Evolutionary conservation across 2,329 filamentous ascomycete genomes (phyloP), one percentile per base, ranked within the genome.

Genomic region (Pseudogymnoascus sp.): DNA sequence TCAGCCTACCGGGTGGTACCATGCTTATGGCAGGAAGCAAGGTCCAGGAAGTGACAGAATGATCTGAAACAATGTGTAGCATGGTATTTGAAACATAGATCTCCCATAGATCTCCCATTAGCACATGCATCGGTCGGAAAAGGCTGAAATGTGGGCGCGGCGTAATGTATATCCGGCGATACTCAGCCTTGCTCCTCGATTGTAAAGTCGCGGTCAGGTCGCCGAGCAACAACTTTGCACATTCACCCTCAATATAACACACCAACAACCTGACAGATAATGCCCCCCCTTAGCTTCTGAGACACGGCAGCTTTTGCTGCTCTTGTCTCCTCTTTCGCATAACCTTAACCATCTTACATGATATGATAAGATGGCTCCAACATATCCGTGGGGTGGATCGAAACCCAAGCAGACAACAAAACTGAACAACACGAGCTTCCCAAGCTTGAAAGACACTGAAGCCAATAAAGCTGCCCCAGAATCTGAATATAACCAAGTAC

Each of bases 401-500:
- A 61, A 39, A 37, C 21, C 58, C 58, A 35, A 40, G 47, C 72
- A 70, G 67, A 71, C 70, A 64, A 33, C 62, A 60, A 65, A 62
- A 64, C 63, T 65, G 67, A 66, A 78, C 73, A 74, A 80, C 69
- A 73, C 79, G 70, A 81, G 74, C 69, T 81, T 81, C 67, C 79
- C 81, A 63, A 81, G 78, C 64, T 77, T 82, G 66, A 76, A 76
- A 66, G 73, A 76, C 66, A 70, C 73, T 63, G 75, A 36, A 39
- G 58, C 31, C 39, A 64, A 58, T 63, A 72, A 77, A 63, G 68
- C 75, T 57, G 71, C 71, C 44, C 70, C 75, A 59, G 82, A 77
- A 67, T 81, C 81, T 13, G 78, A 92, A 71, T 96, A 97, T 76
- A 84, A 86, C 66, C 88, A 95, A 75, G 85, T 89, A 35, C 94